These are phyloP conservation scores for Solanum ossicruentum DNA, from an alignment of 257 asterid species.

Conservation along the genomic window DNA sequence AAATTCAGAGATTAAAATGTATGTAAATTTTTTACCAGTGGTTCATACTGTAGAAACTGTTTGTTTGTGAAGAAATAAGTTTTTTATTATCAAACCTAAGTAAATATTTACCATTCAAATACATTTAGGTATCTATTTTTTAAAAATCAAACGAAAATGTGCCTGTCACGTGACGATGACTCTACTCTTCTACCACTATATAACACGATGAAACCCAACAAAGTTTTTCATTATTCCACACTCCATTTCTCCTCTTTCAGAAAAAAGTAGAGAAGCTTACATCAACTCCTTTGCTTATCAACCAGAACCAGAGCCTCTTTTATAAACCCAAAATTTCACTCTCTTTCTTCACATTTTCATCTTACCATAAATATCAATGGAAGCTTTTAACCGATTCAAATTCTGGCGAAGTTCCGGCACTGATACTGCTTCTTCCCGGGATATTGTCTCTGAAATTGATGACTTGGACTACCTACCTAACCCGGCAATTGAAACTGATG, in stretches of 20 bases:
- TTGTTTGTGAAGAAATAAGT: no score
- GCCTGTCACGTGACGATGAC: neutral
- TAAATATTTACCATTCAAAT: no score
- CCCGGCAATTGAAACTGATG: conserved; percentile 3
- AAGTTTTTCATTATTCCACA: neutral
- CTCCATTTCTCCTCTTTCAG: neutral
- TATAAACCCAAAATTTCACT: neutral
- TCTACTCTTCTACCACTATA: neutral
- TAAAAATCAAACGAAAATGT: neutral
- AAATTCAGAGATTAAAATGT: no score
- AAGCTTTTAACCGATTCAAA: conserved; percentile 34
- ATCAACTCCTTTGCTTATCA: neutral
- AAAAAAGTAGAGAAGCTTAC: neutral
- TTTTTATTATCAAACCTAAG: no score
- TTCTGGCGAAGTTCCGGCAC: conserved; percentile 42
- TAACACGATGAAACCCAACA: neutral
- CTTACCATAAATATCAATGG: conserved; percentile 22
- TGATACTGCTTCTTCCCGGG: conserved; percentile 20
- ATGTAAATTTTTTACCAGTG: no score
- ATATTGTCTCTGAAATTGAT: conserved; percentile 5
- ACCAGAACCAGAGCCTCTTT: neutral
- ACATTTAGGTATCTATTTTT: no score
- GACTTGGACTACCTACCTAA: conserved; percentile 8
- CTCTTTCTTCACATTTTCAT: neutral
- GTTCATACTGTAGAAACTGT: no score